Conservation (phyloP, 2,329 filamentous ascomycete genomes). For the Calonectria pauciramosa region DNA sequence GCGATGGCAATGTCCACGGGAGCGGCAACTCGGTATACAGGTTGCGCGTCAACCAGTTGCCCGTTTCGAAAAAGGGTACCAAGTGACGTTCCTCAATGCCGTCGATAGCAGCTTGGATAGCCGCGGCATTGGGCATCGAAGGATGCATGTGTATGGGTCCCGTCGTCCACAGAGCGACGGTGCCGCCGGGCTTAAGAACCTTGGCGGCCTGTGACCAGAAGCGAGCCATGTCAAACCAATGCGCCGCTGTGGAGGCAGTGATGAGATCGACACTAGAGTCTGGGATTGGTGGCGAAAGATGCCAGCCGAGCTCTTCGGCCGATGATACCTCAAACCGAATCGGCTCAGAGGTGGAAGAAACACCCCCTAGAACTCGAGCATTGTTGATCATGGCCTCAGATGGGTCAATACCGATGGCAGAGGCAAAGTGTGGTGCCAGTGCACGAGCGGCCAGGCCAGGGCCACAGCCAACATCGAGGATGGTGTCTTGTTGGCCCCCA, state of each 20-base stretch:
- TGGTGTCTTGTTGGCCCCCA: conserved; percentile 56
- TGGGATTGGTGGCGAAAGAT: conserved; percentile 46
- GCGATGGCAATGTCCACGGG: conserved; percentile 61
- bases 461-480: conserved; percentile 71
- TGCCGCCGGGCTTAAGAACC: conserved; percentile 66
- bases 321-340: conserved; percentile 55
- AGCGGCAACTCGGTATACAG: conserved; percentile 59
- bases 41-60: conserved; percentile 57
- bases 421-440: conserved; percentile 60
- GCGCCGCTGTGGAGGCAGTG: conserved; percentile 64
- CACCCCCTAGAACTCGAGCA: conserved; percentile 55
- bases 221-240: conserved; percentile 69
- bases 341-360: conserved; percentile 42
- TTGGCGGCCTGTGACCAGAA: conserved; percentile 64
- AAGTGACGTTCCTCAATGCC: conserved; percentile 54
- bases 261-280: conserved; percentile 63
- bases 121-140: conserved; percentile 54
- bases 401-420: conserved; percentile 65
- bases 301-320: conserved; percentile 59
- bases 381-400: conserved; percentile 66
- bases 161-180: conserved; percentile 64
- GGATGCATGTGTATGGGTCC: conserved; percentile 47
- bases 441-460: conserved; percentile 64
- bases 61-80: conserved; percentile 53
- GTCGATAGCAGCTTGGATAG: conserved; percentile 57